Conservation (phyloP, 257 asterid genomes). For the Fraxinus excelsior region DNA sequence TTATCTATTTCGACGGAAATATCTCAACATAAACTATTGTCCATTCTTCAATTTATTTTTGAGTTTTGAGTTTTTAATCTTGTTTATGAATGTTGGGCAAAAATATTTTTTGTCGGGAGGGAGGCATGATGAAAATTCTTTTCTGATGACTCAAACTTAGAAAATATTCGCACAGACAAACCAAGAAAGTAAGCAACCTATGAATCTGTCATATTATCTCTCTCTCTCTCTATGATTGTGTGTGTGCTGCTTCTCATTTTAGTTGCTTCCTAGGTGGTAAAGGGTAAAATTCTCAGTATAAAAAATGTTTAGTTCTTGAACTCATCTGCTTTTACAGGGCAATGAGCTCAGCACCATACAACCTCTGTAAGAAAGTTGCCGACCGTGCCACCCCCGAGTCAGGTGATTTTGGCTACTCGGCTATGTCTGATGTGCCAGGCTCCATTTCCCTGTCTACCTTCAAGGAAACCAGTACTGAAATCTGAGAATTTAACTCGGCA, state of each 20-base stretch:
- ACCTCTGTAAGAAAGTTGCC: slow-evolving; percentile 38
- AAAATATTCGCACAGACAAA: background rate
- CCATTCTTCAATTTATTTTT: background rate
- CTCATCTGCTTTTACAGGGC: slow-evolving; percentile 41
- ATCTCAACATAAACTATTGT: slow-evolving; percentile 25
- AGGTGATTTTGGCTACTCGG: slow-evolving; percentile 38
- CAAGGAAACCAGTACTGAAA: slow-evolving; percentile 35
- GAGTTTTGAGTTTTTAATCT: too few relatives aligned
- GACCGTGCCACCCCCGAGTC: slow-evolving; percentile 43
- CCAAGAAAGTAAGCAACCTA: background rate
- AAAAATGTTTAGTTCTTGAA: background rate
- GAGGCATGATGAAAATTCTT: background rate
- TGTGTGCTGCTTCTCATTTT: background rate
- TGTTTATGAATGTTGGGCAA: too few relatives aligned
- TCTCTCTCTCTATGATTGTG: too few relatives aligned
- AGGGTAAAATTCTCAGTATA: background rate
- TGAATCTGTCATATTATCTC: too few relatives aligned
- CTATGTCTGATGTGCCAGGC: slow-evolving; percentile 42
- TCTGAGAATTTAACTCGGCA: slow-evolving; percentile 5
- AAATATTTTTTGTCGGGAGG: too few relatives aligned
- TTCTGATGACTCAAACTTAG: background rate
- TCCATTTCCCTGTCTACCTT: slow-evolving; percentile 18
- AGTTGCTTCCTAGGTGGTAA: background rate
- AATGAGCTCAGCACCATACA: slow-evolving; percentile 65
- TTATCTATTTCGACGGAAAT: too few relatives aligned